phyloP scores from a whole-genome alignment of 1,284 basidiomycete species.

The Cutaneotrichosporon sp. region DNA sequence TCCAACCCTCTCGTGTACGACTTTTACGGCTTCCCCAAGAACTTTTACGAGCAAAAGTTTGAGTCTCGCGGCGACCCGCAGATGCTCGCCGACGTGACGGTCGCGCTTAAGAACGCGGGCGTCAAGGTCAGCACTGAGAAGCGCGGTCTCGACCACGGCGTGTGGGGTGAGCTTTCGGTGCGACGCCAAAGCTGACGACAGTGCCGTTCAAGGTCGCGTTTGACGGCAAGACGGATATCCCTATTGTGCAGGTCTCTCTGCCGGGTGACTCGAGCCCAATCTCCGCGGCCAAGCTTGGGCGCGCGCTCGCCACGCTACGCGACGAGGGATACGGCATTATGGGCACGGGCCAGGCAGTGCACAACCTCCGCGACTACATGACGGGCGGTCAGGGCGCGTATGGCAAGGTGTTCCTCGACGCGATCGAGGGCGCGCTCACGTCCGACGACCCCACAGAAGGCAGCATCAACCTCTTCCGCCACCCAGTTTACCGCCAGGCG shows the following conservation, averaged over 20 bases:
- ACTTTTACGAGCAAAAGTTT: constrained; percentile 49
- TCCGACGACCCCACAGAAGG: constrained; percentile 18
- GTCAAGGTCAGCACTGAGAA: constrained; percentile 25
- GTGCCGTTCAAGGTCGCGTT: constrained; percentile 50
- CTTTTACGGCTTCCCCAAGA: constrained; percentile 49
- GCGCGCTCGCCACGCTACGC: constrained; percentile 39
- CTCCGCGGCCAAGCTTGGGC: constrained; percentile 45
- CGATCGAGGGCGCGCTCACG: constrained; percentile 18
- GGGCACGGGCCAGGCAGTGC: constrained; percentile 42
- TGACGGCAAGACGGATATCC: constrained; percentile 34
- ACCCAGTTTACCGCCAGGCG: constrained; percentile 36
- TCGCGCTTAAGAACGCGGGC: constrained; percentile 29
- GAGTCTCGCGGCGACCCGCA: constrained; percentile 23
- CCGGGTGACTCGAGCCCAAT: constrained; percentile 39
- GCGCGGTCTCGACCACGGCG: constrained; percentile 51
- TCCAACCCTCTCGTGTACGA: constrained; percentile 50
- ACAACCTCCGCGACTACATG: constrained; percentile 45
- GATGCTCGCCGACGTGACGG: constrained; percentile 31
- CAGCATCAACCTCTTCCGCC: constrained; percentile 26
- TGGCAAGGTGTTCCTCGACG: constrained; percentile 28
- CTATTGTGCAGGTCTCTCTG: constrained; percentile 49
- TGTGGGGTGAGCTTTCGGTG: constrained; percentile 46
- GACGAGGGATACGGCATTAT: constrained; percentile 43
- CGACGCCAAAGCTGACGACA: constrained; percentile 33
- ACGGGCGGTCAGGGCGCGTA: constrained; percentile 8